Conservation (phyloP, 1,284 basidiomycete species). For the Apiotrichum mycotoxinovorans region DNA sequence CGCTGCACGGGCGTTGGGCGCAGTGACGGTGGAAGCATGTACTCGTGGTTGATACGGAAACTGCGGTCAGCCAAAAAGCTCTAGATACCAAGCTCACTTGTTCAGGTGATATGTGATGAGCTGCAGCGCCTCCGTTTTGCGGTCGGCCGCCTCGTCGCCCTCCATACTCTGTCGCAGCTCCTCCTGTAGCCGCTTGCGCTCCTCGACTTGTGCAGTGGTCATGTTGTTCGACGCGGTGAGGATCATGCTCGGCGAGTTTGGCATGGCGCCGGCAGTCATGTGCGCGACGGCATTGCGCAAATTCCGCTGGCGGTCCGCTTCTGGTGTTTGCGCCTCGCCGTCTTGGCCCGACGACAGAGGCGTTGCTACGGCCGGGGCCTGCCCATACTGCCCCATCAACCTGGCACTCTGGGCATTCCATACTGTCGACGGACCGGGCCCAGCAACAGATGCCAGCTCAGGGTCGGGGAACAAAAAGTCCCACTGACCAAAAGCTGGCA, state of each 20-base stretch:
- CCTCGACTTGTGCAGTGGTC: constrained; percentile 32
- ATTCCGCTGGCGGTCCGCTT: constrained; percentile 17
- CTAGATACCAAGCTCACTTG: constrained; percentile 53
- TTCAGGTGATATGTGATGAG: constrained; percentile 72
- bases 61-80: constrained; percentile 21
- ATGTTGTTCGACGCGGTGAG: constrained; percentile 22
- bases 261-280: constrained; percentile 10
- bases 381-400: neutral
- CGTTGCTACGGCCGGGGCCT: neutral
- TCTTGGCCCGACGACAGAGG: neutral
- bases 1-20: constrained; percentile 79
- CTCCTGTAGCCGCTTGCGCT: constrained; percentile 30
- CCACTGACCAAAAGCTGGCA: constrained; percentile 8
- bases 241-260: constrained; percentile 6
- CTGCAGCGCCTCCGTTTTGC: constrained; percentile 41
- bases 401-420: neutral
- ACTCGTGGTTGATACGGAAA: constrained; percentile 57
- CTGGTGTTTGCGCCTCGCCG: constrained; percentile 5
- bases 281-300: constrained; percentile 23
- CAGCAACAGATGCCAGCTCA: constrained; percentile 7
- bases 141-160: constrained; percentile 26
- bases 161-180: constrained; percentile 31
- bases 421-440: constrained; percentile 10
- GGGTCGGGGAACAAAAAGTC: constrained; percentile 21
- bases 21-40: constrained; percentile 81